A percentile compares a stretch with the other conserved stretches of the same genome.
Conservation (phyloP, 2,329 filamentous ascomycete species). For the Pseudocercospora fuligena region DNA sequence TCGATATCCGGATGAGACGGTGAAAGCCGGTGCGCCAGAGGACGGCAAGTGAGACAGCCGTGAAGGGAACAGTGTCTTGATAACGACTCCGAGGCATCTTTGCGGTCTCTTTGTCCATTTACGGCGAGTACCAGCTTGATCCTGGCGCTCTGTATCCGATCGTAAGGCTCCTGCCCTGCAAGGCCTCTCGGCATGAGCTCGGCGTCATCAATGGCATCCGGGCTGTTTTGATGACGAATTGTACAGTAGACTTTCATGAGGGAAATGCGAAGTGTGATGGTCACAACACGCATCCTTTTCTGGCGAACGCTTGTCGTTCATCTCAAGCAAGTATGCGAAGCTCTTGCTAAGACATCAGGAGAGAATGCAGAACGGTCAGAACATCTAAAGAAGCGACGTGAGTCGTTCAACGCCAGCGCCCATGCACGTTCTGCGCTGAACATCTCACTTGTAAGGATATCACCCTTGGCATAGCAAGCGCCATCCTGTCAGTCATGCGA, state of each 20-base stretch:
- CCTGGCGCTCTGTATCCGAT: neutral
- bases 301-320: neutral
- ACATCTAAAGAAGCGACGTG: neutral
- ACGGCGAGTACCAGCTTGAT: neutral
- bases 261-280: neutral
- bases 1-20: conserved; percentile 37
- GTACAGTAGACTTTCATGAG: neutral
- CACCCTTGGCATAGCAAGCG: neutral
- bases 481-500: conserved; percentile 3
- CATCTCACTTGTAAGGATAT: conserved; percentile 1
- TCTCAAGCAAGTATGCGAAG: neutral
- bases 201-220: neutral
- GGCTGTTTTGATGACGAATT: neutral
- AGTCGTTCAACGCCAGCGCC: neutral
- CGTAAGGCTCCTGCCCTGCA: neutral
- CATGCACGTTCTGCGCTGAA: neutral
- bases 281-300: neutral
- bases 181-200: neutral
- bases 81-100: no score
- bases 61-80: no score
- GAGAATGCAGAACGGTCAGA: neutral
- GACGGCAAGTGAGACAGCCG: conserved; percentile 7
- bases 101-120: neutral
- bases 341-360: neutral
- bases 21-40: conserved; percentile 24